A percentile compares a stretch with the other conserved stretches of the same genome.
These are phyloP conservation scores for Parasitella parasitica DNA, from an alignment of 371 early-diverging fungal genomes.

Conservation along the genomic window DNA sequence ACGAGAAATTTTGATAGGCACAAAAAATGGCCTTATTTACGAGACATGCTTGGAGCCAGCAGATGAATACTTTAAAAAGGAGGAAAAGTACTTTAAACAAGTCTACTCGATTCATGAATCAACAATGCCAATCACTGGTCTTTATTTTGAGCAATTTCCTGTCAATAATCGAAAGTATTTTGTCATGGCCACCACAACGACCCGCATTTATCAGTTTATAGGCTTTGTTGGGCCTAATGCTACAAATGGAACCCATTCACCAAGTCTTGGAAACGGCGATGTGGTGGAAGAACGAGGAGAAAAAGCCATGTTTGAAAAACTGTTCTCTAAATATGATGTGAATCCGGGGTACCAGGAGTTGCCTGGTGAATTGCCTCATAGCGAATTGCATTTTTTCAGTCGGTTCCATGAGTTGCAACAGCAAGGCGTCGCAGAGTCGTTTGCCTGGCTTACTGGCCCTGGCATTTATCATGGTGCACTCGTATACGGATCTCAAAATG, in stretches of 20 bases:
- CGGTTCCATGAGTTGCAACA: conserved; percentile 64
- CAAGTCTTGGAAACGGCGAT: background rate
- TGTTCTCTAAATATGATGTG: conserved; percentile 63
- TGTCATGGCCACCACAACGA: conserved; percentile 74
- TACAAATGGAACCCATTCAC: conserved; percentile 8
- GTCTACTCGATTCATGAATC: conserved; percentile 57
- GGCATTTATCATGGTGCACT: conserved; percentile 79
- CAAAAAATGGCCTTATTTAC: conserved; percentile 78
- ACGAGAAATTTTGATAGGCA: conserved; percentile 80
- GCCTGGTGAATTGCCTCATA: conserved; percentile 61
- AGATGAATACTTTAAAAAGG: conserved; percentile 80
- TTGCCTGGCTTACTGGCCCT: conserved; percentile 81
- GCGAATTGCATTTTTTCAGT: conserved; percentile 68
- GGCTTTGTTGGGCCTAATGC: conserved; percentile 51
- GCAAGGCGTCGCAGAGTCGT: conserved; percentile 66
- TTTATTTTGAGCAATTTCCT: conserved; percentile 77
- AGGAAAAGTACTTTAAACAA: conserved; percentile 76
- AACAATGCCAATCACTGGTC: conserved; percentile 72
- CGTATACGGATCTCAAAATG: conserved; percentile 38
- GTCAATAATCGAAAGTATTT: conserved; percentile 62
- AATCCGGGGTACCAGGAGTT: conserved; percentile 75
- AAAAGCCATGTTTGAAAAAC: conserved; percentile 57
- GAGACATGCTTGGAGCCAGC: conserved; percentile 84
- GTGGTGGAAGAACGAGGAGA: conserved; percentile 28
- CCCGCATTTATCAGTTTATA: conserved; percentile 84